phyloP scores from a whole-genome alignment of 2,329 filamentous ascomycete species.

The Coleophoma crateriformis region DNA sequence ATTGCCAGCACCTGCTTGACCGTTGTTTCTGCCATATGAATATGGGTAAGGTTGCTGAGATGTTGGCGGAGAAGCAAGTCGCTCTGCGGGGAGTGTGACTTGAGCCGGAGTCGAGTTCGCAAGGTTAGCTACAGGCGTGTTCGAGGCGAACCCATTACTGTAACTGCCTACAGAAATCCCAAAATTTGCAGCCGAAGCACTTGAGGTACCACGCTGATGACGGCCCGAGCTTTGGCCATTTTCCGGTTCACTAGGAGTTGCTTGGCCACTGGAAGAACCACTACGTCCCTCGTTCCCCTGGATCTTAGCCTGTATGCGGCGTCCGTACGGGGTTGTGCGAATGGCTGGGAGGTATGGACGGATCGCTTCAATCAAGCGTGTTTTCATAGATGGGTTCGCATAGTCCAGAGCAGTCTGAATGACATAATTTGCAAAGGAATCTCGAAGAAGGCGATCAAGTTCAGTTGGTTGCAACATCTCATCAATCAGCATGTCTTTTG shows the following conservation, averaged over 20 bases:
- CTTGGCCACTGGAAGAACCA: slow-evolving; percentile 22
- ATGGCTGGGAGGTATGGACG: slow-evolving; percentile 80
- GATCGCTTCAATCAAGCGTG: slow-evolving; percentile 74
- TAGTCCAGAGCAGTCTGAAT: slow-evolving; percentile 94
- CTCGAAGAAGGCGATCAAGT: slow-evolving; percentile 82
- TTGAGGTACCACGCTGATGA: slow-evolving; percentile 26
- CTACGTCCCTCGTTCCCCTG: slow-evolving; percentile 45
- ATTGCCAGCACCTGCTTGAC: slow-evolving; percentile 20
- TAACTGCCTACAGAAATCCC: slow-evolving; percentile 15
- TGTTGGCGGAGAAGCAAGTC: slow-evolving; percentile 12
- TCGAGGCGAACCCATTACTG: slow-evolving; percentile 19
- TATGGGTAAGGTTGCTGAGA: slow-evolving; percentile 19
- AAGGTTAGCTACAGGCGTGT: slow-evolving; percentile 11
- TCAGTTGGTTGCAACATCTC: slow-evolving; percentile 74
- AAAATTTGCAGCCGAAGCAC: slow-evolving; percentile 19
- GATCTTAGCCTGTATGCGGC: slow-evolving; percentile 89
- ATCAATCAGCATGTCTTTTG: slow-evolving; percentile 75
- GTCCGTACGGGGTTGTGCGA: slow-evolving; percentile 87
- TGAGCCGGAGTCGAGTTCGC: slow-evolving; percentile 10
- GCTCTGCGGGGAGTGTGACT: slow-evolving; percentile 17
- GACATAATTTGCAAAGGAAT: slow-evolving; percentile 96
- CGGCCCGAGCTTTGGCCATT: slow-evolving; percentile 19
- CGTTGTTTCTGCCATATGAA: slow-evolving; percentile 19
- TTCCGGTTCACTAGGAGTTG: slow-evolving; percentile 21
- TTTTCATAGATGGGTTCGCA: slow-evolving; percentile 67